phyloP scores from a whole-genome alignment of 805 yeast genomes.

The Metschnikowia kofuensis region DNA sequence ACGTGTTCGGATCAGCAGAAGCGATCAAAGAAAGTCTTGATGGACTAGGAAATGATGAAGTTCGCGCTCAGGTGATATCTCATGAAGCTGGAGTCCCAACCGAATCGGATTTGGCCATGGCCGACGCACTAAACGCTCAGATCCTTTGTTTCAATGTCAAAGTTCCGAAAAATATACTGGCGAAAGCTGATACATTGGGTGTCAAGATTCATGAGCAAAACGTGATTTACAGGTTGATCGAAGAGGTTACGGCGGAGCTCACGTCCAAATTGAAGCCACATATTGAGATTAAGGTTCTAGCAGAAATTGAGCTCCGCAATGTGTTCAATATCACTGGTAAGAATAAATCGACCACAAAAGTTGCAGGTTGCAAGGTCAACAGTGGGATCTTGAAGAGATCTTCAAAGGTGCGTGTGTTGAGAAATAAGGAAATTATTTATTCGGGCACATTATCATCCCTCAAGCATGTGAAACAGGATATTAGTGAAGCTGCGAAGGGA shows the following conservation, averaged over 20 bases:
- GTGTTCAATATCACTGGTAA: conserved; percentile 67
- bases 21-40: conserved; percentile 82
- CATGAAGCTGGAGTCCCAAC: conserved; percentile 78
- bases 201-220: conserved; percentile 64
- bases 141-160: conserved; percentile 77
- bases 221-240: conserved; percentile 85
- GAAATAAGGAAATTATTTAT: conserved; percentile 47
- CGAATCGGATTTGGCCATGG: conserved; percentile 40
- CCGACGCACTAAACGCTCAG: conserved; percentile 50
- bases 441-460: conserved; percentile 67
- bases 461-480: conserved; percentile 80
- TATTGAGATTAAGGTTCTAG: conserved; percentile 60
- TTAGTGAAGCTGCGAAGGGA: conserved; percentile 74
- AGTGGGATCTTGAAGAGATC: conserved; percentile 65
- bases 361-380: conserved; percentile 86
- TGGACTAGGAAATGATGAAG: conserved; percentile 85
- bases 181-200: conserved; percentile 54
- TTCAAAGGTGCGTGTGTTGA: conserved; percentile 54
- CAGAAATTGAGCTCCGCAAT: conserved; percentile 67
- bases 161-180: conserved; percentile 59
- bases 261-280: conserved; percentile 61
- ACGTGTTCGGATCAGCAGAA: conserved; percentile 92
- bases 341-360: conserved; percentile 48
- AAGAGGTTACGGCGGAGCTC: conserved; percentile 69
- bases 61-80: conserved; percentile 62